A percentile compares a stretch with the other conserved stretches of the same genome.
These are phyloP conservation scores for Annulohypoxylon truncatum DNA, from an alignment of 2,329 filamentous ascomycete species.

Conservation along the genomic window DNA sequence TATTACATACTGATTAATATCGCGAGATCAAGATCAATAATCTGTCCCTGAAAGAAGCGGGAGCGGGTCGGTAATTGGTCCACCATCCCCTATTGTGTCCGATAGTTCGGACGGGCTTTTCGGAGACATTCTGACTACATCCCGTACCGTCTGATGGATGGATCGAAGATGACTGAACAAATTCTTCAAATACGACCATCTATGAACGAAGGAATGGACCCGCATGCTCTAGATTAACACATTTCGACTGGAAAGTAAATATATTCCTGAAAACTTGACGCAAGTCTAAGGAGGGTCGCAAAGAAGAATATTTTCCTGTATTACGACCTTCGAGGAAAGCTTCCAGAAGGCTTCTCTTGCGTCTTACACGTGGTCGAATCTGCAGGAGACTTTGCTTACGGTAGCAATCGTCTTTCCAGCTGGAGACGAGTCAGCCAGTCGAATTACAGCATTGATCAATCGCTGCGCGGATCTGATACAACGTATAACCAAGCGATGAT, in stretches of 20 bases:
- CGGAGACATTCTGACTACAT: slow-evolving; percentile 13
- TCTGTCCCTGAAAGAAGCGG: slow-evolving; percentile 12
- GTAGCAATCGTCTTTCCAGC: slow-evolving; percentile 40
- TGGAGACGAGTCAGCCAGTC: slow-evolving; percentile 34
- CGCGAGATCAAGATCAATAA: slow-evolving; percentile 34
- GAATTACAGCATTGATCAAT: slow-evolving; percentile 30
- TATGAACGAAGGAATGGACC: neutral
- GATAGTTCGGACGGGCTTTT: slow-evolving; percentile 7
- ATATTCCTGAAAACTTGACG: slow-evolving; percentile 12
- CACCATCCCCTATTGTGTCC: slow-evolving; percentile 5
- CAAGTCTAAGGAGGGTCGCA: slow-evolving; percentile 43
- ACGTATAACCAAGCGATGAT: slow-evolving; percentile 23
- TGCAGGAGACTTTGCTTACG: slow-evolving; percentile 44
- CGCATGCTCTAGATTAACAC: slow-evolving; percentile 30
- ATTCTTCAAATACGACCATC: slow-evolving; percentile 11
- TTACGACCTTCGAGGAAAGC: slow-evolving; percentile 43
- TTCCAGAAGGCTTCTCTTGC: slow-evolving; percentile 48
- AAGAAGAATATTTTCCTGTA: slow-evolving; percentile 19
- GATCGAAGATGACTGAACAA: neutral
- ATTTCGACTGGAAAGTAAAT: slow-evolving; percentile 1
- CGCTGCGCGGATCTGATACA: slow-evolving; percentile 37
- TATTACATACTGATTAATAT: slow-evolving; percentile 22
- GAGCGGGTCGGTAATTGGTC: slow-evolving; percentile 13
- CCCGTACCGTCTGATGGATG: slow-evolving; percentile 3
- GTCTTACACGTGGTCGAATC: slow-evolving; percentile 42